These are phyloP conservation scores for Petunia secreta DNA, from an alignment of 257 asterid genomes.

Conservation along the genomic window DNA sequence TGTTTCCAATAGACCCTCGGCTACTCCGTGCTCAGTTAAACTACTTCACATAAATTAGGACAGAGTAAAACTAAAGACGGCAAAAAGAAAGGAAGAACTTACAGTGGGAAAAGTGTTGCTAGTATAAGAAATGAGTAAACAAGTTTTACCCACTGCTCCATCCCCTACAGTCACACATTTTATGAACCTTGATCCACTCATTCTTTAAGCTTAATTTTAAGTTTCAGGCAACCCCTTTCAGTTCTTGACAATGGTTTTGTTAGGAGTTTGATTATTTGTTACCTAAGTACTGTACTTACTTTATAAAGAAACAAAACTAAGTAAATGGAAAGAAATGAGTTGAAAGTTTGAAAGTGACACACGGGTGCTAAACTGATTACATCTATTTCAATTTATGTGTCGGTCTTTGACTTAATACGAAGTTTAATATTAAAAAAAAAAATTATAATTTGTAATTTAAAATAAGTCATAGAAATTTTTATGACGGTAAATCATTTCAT, in stretches of 20 bases:
- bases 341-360: too few species aligned
- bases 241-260: neutral
- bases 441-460: too few species aligned
- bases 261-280: neutral
- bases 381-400: too few species aligned
- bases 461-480: too few species aligned
- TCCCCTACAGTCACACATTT: slow-evolving; percentile 37
- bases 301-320: neutral
- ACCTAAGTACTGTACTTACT: neutral
- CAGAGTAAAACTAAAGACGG: too few species aligned
- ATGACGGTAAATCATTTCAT: too few species aligned
- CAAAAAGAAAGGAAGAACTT: slow-evolving; percentile 9
- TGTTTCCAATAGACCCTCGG: too few species aligned
- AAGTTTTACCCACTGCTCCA: slow-evolving; percentile 39
- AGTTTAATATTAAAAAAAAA: too few species aligned
- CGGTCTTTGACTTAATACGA: too few species aligned
- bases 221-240: neutral
- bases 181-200: slow-evolving; percentile 31
- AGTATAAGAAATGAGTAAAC: slow-evolving; percentile 32
- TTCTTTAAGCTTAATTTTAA: slow-evolving; percentile 5
- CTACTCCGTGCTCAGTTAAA: too few species aligned
- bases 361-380: too few species aligned
- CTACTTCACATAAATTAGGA: too few species aligned
- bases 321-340: neutral
- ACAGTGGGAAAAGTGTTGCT: slow-evolving; percentile 33